Conservation (phyloP, 345 rosid species). For the Sonneratia caseolaris region DNA sequence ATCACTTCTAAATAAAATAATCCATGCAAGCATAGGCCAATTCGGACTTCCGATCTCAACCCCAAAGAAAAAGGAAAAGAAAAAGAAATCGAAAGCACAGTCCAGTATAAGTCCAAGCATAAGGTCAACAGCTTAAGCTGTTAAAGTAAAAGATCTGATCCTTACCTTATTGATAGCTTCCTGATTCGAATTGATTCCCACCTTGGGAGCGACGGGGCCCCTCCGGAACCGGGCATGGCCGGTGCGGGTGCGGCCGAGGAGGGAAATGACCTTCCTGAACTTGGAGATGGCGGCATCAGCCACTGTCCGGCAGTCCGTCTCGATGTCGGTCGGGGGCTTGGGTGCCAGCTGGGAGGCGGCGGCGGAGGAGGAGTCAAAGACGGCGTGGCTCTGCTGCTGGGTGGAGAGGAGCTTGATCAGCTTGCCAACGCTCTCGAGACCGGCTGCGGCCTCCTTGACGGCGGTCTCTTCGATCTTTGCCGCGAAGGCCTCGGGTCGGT, state of each 20-base stretch:
- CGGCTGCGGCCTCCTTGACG: conserved; percentile 80
- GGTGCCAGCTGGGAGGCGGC: conserved; percentile 9
- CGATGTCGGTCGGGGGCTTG: conserved; percentile 28
- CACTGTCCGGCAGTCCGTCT: conserved; percentile 40
- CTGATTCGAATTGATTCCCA: background rate
- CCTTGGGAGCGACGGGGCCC: conserved; percentile 29
- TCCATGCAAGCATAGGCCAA: too few relatives aligned
- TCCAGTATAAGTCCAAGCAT: too few relatives aligned
- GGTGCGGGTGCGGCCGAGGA: conserved; percentile 66
- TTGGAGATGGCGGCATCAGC: conserved; percentile 73
- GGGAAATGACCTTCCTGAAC: conserved; percentile 76
- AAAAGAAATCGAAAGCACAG: too few relatives aligned
- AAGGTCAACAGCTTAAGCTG: too few relatives aligned
- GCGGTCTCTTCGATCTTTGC: conserved; percentile 42
- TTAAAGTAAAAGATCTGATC: too few relatives aligned
- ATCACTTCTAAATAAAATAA: too few relatives aligned
- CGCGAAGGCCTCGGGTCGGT: conserved; percentile 26
- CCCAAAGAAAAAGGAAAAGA: too few relatives aligned
- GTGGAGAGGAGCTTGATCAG: conserved; percentile 57
- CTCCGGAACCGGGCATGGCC: conserved; percentile 95
- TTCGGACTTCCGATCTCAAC: too few relatives aligned
- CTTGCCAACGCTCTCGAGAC: conserved; percentile 67
- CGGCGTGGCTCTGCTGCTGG: conserved; percentile 1
- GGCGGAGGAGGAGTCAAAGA: conserved; percentile 20
- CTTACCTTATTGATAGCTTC: background rate